These are phyloP conservation scores for Beta lomatogona DNA, from an alignment of 179 eudicot species.

Conservation along the genomic window DNA sequence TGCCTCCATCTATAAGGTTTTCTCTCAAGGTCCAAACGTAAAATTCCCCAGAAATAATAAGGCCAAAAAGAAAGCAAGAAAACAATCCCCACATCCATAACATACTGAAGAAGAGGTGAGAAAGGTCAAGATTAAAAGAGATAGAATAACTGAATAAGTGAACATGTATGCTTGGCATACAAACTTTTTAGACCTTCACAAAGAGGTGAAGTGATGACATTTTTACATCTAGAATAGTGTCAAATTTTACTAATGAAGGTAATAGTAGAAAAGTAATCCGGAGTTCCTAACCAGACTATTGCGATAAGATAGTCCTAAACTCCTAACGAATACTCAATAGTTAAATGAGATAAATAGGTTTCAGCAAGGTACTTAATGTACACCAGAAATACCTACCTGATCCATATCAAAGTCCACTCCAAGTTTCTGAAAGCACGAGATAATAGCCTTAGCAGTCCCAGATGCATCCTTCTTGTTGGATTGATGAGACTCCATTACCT, in stretches of 20 bases:
- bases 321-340: not conserved
- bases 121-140: not conserved
- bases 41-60: too few relatives aligned
- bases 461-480: slow-evolving; percentile 77
- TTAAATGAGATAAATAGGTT: not conserved
- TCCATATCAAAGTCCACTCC: slow-evolving; percentile 75
- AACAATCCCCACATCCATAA: not conserved
- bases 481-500: slow-evolving; percentile 98
- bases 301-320: too few relatives aligned
- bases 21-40: not conserved
- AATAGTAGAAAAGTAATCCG: not conserved
- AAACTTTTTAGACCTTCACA: not conserved
- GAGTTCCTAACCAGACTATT: not conserved
- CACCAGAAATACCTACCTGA: slow-evolving; percentile 44
- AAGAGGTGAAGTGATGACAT: not conserved
- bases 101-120: not conserved
- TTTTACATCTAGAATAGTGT: not conserved
- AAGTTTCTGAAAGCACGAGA: slow-evolving; percentile 85
- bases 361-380: not conserved
- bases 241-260: not conserved
- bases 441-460: slow-evolving; percentile 96
- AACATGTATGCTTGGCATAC: not conserved
- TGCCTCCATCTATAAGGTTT: not conserved
- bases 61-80: not conserved
- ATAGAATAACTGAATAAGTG: not conserved